Evolutionary conservation across 176 grass and related monocot species (phyloP).

Genomic region (Aegilops bicornis): DNA sequence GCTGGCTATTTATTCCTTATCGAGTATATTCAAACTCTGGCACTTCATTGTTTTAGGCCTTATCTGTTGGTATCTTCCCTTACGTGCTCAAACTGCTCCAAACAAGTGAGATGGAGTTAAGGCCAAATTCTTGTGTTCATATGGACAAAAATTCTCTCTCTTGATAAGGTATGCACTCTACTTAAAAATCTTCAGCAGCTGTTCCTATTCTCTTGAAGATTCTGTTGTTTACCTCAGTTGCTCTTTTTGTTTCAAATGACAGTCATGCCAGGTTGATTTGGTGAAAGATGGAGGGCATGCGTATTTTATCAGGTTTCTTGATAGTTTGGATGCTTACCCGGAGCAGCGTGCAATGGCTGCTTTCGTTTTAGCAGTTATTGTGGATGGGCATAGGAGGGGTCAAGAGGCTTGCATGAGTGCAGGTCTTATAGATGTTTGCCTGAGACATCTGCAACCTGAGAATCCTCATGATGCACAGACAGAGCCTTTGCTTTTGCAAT

Average conservation of each 20-base stretch:
- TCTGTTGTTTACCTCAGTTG: constrained; percentile 25
- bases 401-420: constrained; percentile 85
- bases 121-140: constrained; percentile 99
- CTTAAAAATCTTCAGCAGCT: neutral
- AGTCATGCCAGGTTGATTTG: constrained; percentile 98
- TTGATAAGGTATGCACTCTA: constrained; percentile 70
- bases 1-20: neutral
- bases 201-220: neutral
- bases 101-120: constrained; percentile 89
- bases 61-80: constrained; percentile 98
- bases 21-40: constrained; percentile 11
- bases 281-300: constrained; percentile 94
- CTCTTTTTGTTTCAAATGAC: constrained; percentile 5
- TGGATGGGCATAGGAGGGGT: constrained; percentile 78
- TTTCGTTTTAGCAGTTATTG: constrained; percentile 93
- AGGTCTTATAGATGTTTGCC: constrained; percentile 81
- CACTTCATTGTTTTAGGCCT: constrained; percentile 55
- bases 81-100: constrained; percentile 95
- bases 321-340: constrained; percentile 85
- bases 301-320: constrained; percentile 97
- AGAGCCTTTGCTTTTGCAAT: constrained; percentile 92
- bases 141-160: constrained; percentile 99
- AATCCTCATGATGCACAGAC: constrained; percentile 60
- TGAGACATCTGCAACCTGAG: constrained; percentile 71
- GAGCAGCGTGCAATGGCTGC: constrained; percentile 97